A percentile compares a stretch with the other conserved stretches of the same genome.
Evolutionary conservation across 495 filamentous ascomycete species (phyloP).

Genomic region (Penicillium parvum): DNA sequence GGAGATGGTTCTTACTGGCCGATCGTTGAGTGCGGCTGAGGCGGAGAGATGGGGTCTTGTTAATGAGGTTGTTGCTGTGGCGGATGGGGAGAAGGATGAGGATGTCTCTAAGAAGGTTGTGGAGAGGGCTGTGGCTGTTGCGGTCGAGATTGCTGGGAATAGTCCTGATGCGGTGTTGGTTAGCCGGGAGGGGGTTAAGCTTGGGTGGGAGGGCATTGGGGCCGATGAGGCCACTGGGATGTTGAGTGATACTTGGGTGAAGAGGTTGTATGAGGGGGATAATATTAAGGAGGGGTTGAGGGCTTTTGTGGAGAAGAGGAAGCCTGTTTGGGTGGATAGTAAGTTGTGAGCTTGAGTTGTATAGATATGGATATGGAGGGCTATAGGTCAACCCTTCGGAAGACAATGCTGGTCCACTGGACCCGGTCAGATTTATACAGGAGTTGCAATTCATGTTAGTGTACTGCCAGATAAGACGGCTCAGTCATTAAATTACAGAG

Average conservation of each 20-base stretch:
- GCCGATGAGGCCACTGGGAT: conserved; percentile 60
- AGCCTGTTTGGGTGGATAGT: conserved; percentile 69
- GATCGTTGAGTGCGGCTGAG: conserved; percentile 52
- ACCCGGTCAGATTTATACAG: too few species aligned
- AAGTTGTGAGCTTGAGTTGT: conserved; percentile 70
- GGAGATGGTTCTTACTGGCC: conserved; percentile 70
- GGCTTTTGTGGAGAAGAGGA: conserved; percentile 81
- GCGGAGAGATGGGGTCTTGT: conserved; percentile 67
- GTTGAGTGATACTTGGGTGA: conserved; percentile 55
- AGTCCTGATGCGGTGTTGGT: conserved; percentile 75
- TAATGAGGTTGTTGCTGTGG: conserved; percentile 56
- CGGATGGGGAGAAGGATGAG: conserved; percentile 30
- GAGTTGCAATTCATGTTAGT: too few species aligned
- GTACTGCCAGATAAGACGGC: too few species aligned
- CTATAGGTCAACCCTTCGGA: too few species aligned
- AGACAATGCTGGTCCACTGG: too few species aligned
- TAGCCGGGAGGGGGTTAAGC: conserved; percentile 61
- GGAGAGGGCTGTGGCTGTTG: conserved; percentile 51
- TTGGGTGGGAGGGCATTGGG: conserved; percentile 66
- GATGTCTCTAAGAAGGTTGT: conserved; percentile 29
- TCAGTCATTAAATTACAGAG: too few species aligned
- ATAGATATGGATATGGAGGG: too few species aligned
- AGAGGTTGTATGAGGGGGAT: conserved; percentile 60
- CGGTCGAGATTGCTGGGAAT: conserved; percentile 42
- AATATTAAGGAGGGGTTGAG: conserved; percentile 76